These are phyloP conservation scores for Setaria viridis DNA, from an alignment of 202 grass and related monocot species.

Conservation along the genomic window DNA sequence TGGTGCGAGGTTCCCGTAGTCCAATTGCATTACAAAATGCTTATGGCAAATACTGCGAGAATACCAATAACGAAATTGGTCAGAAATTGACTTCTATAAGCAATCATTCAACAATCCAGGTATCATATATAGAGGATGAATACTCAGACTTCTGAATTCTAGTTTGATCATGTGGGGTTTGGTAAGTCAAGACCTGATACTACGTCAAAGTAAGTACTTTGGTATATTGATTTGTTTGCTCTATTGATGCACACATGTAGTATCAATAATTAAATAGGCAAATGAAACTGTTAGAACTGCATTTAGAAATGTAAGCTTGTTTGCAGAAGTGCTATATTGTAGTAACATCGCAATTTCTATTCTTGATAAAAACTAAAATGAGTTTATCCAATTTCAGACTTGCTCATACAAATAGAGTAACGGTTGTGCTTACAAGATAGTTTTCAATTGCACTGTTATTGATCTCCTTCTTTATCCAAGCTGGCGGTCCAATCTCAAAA, in stretches of 20 bases:
- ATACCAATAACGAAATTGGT: too few species aligned
- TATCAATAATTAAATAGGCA: background rate
- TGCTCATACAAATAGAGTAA: background rate
- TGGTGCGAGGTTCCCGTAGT: background rate
- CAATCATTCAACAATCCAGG: too few species aligned
- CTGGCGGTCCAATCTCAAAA: background rate
- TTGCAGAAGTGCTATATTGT: background rate
- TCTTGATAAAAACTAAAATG: background rate
- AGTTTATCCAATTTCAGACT: background rate
- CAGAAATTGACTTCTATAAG: too few species aligned
- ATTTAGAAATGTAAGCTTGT: background rate
- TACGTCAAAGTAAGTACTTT: background rate
- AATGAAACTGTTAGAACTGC: background rate
- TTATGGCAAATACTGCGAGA: constrained; percentile 27
- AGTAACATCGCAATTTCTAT: background rate
- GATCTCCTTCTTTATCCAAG: constrained; percentile 17
- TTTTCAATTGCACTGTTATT: background rate
- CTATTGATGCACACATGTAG: background rate
- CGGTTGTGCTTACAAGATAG: constrained; percentile 1
- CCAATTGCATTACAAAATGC: constrained; percentile 24
- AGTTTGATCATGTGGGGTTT: too few species aligned
- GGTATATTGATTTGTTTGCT: background rate
- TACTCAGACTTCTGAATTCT: too few species aligned
- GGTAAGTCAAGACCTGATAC: too few species aligned
- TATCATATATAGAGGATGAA: too few species aligned